Conservation (phyloP, 495 filamentous ascomycete genomes). For the Xylaria acuta region DNA sequence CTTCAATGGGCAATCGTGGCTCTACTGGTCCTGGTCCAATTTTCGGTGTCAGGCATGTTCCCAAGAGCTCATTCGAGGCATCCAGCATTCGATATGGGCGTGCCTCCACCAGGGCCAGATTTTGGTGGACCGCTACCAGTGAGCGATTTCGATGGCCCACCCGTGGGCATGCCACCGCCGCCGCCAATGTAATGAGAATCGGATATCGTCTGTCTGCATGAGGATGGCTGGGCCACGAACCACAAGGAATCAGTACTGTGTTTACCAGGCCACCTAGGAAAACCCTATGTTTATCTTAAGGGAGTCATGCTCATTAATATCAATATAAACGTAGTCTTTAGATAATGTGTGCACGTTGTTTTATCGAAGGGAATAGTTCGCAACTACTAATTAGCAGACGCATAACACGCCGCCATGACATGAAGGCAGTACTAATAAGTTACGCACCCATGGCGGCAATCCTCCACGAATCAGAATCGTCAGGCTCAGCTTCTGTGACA, state of each 20-base stretch:
- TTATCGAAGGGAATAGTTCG: no score
- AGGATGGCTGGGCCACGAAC: not conserved
- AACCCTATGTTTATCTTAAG: no score
- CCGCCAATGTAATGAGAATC: not conserved
- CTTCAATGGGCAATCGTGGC: not conserved
- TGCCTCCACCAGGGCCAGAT: no score
- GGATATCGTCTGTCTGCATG: not conserved
- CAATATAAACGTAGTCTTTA: not conserved
- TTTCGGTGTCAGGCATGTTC: not conserved
- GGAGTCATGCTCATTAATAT: not conserved
- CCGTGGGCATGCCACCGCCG: not conserved
- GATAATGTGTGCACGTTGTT: no score
- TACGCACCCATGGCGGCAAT: not conserved
- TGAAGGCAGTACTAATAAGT: not conserved
- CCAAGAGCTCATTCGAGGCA: no score
- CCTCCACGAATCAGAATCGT: conserved; percentile 11
- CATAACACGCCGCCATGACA: not conserved
- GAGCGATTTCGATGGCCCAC: not conserved
- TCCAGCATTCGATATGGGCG: no score
- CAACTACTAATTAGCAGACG: not conserved
- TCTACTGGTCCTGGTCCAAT: not conserved
- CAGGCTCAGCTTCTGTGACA: not conserved
- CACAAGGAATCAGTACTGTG: not conserved
- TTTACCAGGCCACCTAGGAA: not conserved
- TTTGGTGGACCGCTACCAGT: no score